Percentiles rank a stretch among this genome's conserved stretches.
Evolutionary conservation across 2,329 filamentous ascomycete genomes (phyloP).

Genomic region (Beauveria sp.): DNA sequence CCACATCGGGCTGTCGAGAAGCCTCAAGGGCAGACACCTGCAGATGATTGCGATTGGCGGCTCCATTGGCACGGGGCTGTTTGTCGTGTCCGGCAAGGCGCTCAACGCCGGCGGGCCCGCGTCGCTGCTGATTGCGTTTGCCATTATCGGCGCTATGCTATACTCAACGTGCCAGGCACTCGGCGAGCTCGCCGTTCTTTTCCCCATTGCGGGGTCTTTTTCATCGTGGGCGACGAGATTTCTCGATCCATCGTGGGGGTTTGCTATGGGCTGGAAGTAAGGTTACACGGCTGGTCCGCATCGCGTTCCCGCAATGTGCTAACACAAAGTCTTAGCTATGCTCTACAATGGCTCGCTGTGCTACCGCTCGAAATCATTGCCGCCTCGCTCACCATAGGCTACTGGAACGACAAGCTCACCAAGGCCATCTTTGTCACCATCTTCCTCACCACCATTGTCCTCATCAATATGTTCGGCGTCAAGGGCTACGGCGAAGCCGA

Average conservation of each 20-base stretch:
- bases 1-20: constrained; percentile 65
- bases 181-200: constrained; percentile 84
- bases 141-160: constrained; percentile 75
- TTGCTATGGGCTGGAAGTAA: constrained; percentile 91
- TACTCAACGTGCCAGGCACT: constrained; percentile 89
- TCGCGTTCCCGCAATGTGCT: background rate
- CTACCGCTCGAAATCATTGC: constrained; percentile 82
- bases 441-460: constrained; percentile 68
- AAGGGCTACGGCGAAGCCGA: constrained; percentile 86
- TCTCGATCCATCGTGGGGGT: constrained; percentile 88
- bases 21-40: constrained; percentile 75
- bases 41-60: constrained; percentile 98
- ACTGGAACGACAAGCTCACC: constrained; percentile 61
- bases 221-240: constrained; percentile 89
- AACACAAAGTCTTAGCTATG: constrained; percentile 49
- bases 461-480: constrained; percentile 83
- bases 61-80: constrained; percentile 80
- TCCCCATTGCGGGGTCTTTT: constrained; percentile 87
- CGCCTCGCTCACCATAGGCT: constrained; percentile 75
- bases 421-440: constrained; percentile 75
- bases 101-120: constrained; percentile 69
- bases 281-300: constrained; percentile 22
- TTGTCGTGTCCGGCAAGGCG: constrained; percentile 72
- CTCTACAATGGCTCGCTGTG: constrained; percentile 78
- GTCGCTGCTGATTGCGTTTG: constrained; percentile 69